phyloP scores from a whole-genome alignment of 805 yeast species.

The Myxozyma kluyveri region DNA sequence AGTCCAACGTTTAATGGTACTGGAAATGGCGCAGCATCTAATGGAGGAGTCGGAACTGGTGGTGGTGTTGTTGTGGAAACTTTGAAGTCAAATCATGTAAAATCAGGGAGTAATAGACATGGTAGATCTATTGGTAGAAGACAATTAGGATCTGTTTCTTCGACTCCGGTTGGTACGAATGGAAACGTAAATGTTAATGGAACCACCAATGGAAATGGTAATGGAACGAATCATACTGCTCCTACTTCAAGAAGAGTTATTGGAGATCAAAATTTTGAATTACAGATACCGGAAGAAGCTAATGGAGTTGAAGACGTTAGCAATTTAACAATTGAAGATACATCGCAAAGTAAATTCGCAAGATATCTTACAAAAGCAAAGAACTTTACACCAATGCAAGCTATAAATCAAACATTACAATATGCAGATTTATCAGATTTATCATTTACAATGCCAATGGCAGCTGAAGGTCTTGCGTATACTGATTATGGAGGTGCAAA shows the following conservation, averaged over 20 bases:
- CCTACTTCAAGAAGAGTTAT: not conserved
- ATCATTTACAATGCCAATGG: conserved; percentile 17
- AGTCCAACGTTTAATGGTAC: not conserved
- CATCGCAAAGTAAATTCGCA: conserved; percentile 49
- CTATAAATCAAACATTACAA: conserved; percentile 41
- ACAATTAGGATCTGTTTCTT: too few relatives aligned
- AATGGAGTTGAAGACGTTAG: not conserved
- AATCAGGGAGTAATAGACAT: too few relatives aligned
- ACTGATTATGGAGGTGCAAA: conserved; percentile 7
- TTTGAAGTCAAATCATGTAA: not conserved
- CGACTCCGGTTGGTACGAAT: too few relatives aligned
- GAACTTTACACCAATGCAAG: conserved; percentile 38
- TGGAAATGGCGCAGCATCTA: not conserved
- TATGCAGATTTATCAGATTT: conserved; percentile 53
- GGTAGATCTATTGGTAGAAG: too few relatives aligned
- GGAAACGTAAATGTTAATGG: too few relatives aligned
- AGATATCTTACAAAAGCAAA: conserved; percentile 43
- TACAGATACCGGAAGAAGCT: not conserved
- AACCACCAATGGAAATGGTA: too few relatives aligned
- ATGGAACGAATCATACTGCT: too few relatives aligned
- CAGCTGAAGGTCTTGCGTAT: conserved; percentile 5
- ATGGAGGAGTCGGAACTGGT: not conserved
- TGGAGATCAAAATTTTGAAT: not conserved
- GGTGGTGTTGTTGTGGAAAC: conserved; percentile 1
- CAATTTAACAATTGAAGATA: not conserved